Evolutionary conservation across 129 eudicot genomes (phyloP).

Genomic region (Chrysanthemum lavandulifolium): DNA sequence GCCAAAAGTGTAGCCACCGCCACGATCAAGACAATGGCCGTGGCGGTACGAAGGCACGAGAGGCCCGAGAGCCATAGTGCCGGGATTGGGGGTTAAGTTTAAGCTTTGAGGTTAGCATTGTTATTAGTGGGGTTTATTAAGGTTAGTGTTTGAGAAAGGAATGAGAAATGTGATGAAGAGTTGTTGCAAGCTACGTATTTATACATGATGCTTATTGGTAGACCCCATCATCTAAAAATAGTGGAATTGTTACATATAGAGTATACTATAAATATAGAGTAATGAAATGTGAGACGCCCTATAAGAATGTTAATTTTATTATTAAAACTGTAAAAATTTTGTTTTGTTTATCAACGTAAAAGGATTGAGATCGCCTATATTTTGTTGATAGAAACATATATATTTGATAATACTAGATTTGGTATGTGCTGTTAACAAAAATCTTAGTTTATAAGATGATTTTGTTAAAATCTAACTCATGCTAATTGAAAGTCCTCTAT

Average conservation of each 20-base stretch:
- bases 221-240: constrained; percentile 15
- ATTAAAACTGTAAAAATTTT: background rate
- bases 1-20: constrained; percentile 69
- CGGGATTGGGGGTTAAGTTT: constrained; percentile 27
- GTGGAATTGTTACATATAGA: background rate
- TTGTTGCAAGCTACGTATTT: constrained; percentile 15
- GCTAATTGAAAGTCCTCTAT: no score
- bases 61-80: constrained; percentile 55
- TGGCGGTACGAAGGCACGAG: constrained; percentile 68
- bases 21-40: constrained; percentile 72
- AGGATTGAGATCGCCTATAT: no score
- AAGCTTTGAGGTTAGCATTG: constrained; percentile 26
- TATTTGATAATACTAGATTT: no score
- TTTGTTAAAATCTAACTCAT: no score
- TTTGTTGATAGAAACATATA: no score
- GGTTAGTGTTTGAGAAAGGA: constrained; percentile 16
- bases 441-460: no score
- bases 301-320: background rate
- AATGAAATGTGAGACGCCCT: background rate
- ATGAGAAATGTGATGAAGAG: constrained; percentile 20
- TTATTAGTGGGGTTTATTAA: constrained; percentile 28
- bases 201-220: constrained; percentile 35
- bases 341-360: background rate
- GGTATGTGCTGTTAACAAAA: no score
- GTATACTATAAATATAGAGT: background rate